phyloP scores from a whole-genome alignment of 1,284 basidiomycete species.

The Microbotryum saponariae region DNA sequence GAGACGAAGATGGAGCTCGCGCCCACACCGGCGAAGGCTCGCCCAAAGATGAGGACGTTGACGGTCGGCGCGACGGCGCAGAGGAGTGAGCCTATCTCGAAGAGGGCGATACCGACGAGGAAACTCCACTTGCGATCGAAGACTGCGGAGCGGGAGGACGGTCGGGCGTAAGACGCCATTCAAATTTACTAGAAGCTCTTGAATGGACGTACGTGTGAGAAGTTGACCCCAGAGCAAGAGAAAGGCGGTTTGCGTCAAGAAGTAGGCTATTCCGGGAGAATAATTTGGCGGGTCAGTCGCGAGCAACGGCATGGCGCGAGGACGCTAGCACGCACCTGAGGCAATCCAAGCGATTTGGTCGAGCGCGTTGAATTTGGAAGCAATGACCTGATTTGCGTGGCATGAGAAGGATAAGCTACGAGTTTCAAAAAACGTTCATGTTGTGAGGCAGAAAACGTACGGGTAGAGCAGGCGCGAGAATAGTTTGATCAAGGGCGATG shows the following conservation, averaged over 20 bases:
- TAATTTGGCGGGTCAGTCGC: neutral
- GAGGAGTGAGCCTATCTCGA: conserved; percentile 48
- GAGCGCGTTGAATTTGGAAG: conserved; percentile 47
- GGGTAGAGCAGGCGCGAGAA: conserved; percentile 44
- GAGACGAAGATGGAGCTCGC: conserved; percentile 45
- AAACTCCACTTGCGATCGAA: conserved; percentile 44
- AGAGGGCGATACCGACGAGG: conserved; percentile 46
- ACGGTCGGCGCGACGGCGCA: conserved; percentile 49
- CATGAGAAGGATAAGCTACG: neutral
- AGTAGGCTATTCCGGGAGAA: conserved; percentile 39
- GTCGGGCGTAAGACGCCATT: conserved; percentile 37
- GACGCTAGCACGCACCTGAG: conserved; percentile 10
- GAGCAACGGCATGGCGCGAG: conserved; percentile 23
- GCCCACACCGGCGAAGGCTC: conserved; percentile 49
- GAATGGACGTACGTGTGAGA: conserved; percentile 40
- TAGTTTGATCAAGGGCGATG: conserved; percentile 43
- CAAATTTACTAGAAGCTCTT: conserved; percentile 38
- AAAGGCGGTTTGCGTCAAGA: conserved; percentile 39
- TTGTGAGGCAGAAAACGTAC: conserved; percentile 4
- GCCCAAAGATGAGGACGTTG: conserved; percentile 47
- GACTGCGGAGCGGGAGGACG: conserved; percentile 31
- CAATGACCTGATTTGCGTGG: conserved; percentile 34
- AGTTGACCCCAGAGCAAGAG: conserved; percentile 26
- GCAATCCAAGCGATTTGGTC: conserved; percentile 43
- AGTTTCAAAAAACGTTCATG: neutral